Evolutionary conservation across 768 basidiomycete genomes (phyloP).

Genomic region (Pulveroboletus ravenelii): DNA sequence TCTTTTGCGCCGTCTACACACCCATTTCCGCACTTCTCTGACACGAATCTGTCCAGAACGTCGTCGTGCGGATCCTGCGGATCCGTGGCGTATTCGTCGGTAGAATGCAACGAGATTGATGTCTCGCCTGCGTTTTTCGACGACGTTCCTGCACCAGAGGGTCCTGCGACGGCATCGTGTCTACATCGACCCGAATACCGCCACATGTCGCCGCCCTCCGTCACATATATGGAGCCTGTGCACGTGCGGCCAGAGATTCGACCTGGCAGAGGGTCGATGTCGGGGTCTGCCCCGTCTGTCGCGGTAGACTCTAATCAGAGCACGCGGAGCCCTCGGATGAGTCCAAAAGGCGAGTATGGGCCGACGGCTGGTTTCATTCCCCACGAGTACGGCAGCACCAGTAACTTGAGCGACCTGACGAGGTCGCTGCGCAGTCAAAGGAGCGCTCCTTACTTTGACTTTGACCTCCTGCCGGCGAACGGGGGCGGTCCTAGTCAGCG

Average conservation of each 20-base stretch:
- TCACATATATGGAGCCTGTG: constrained; percentile 17
- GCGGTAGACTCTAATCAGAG: neutral
- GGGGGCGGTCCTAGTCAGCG: neutral
- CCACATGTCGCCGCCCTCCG: constrained; percentile 9
- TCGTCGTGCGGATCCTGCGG: constrained; percentile 20
- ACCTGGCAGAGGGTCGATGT: neutral
- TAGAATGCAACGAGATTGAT: constrained; percentile 24
- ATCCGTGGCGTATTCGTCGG: constrained; percentile 13
- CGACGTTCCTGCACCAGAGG: constrained; percentile 40
- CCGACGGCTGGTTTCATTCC: constrained; percentile 31
- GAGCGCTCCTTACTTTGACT: constrained; percentile 24
- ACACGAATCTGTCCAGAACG: neutral
- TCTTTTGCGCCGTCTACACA: constrained; percentile 1
- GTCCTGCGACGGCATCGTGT: constrained; percentile 40
- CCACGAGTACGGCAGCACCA: constrained; percentile 5
- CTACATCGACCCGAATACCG: constrained; percentile 30
- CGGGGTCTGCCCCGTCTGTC: neutral
- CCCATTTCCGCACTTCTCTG: constrained; percentile 7
- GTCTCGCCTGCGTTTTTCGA: constrained; percentile 44
- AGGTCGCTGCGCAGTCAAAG: constrained; percentile 13
- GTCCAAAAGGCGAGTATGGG: constrained; percentile 11
- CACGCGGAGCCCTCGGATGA: neutral
- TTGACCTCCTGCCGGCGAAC: constrained; percentile 22
- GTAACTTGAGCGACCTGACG: constrained; percentile 6
- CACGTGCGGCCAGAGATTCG: constrained; percentile 11